Base-by-base conservation (phyloP, 345 rosid species). In the Bruguiera gymnorhiza region DNA sequence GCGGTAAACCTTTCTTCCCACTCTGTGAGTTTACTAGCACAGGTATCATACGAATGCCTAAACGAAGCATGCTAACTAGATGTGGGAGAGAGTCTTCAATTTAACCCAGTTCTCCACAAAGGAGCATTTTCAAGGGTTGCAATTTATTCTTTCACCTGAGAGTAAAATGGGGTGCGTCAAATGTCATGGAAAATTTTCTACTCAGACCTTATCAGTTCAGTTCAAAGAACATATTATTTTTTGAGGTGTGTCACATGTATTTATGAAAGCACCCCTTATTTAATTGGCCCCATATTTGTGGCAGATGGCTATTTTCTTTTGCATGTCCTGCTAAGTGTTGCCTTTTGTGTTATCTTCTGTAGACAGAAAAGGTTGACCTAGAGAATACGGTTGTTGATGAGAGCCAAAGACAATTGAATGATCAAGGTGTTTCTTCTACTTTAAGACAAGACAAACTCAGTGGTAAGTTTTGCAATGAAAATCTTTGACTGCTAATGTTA, bases 291-390 rank as follows among this genome's bases (percentile, higher is more conserved):
- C 50, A 3, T 43, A 13, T 43, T 13, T 48, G 18, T 60, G 51
- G 20, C 7, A 48, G 26, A 65, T 21, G 34, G 70, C 23, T 48
- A 26, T 20, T 55, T 30, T 30, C 21, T 55, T 74, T 50, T 67
- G 65, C 39, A 55, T 31, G 26, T 67, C 30, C 37, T 69, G 52
- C 75, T 79, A 72, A 86, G 75, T 36, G 53, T 21, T 63, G 55
- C 60, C 75, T 57, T 73, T 62, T 62, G 20, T 62, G 8, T 64
- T 71, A 27, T 70, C 26, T 75, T 83, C 53, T 86, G 75, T 82
- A 95, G 98, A 89, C 99, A 65, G 99, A 95, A 80, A 95, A 92
- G 81, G 99, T 95, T 69, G 99, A 95, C 84, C 82, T 95, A 84
- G 97, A 92, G 82, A 89, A 95, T 72, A 95, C 98, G 8, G 94